These are phyloP conservation scores for Chrysopogon serrulatus DNA, from an alignment of 176 grass and related monocot species.

Conservation along the genomic window DNA sequence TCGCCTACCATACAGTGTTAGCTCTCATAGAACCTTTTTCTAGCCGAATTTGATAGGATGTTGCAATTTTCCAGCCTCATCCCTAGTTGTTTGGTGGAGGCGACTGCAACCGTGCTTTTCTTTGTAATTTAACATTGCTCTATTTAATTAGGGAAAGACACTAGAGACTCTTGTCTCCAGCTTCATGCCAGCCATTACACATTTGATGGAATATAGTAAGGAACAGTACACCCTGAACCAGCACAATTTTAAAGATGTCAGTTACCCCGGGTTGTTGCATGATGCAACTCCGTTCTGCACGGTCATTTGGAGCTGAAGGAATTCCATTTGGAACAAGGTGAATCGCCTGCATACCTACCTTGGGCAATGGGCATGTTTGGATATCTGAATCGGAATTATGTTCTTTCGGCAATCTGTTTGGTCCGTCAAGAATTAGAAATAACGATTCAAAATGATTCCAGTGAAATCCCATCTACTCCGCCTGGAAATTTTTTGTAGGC, in stretches of 20 bases:
- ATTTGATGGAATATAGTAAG: neutral
- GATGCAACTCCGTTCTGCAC: too few relatives aligned
- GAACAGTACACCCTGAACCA: neutral
- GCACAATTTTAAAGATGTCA: neutral
- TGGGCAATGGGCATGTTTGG: too few relatives aligned
- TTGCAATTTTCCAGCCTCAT: slow-evolving; percentile 16
- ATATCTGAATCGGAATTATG: too few relatives aligned
- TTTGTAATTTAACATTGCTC: neutral
- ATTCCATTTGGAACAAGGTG: too few relatives aligned
- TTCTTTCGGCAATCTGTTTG: too few relatives aligned
- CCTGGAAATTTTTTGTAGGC: too few relatives aligned
- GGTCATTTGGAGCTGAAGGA: too few relatives aligned
- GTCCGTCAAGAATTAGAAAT: too few relatives aligned
- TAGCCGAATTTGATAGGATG: slow-evolving; percentile 4
- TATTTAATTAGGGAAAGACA: slow-evolving; percentile 12
- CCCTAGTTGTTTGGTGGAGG: slow-evolving; percentile 18
- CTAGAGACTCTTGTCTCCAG: neutral
- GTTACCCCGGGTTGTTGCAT: too few relatives aligned
- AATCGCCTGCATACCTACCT: too few relatives aligned
- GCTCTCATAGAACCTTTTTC: neutral
- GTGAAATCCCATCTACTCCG: too few relatives aligned
- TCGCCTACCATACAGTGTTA: neutral
- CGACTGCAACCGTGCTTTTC: neutral
- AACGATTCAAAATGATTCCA: too few relatives aligned
- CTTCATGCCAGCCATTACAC: neutral